These are phyloP conservation scores for Senna siamea DNA, from an alignment of 306 rosid species.

Conservation along the genomic window DNA sequence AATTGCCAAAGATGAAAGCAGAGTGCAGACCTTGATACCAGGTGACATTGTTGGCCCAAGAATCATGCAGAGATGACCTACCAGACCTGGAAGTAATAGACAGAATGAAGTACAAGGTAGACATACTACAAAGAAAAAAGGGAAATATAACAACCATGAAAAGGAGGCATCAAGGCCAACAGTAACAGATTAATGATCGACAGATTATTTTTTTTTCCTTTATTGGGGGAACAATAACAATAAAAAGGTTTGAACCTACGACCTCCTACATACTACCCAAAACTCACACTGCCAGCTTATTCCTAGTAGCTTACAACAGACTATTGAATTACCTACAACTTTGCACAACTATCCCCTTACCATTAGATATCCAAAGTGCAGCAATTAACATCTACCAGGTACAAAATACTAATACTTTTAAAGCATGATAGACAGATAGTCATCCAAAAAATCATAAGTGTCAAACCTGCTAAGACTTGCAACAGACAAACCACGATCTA, in stretches of 20 bases:
- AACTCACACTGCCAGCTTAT: background rate
- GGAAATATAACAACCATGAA: slow-evolving; percentile 18
- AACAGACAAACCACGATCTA: slow-evolving; percentile 74
- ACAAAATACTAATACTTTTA: slow-evolving; percentile 4
- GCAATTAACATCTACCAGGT: background rate
- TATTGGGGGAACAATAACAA: background rate
- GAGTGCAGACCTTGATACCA: slow-evolving; percentile 84
- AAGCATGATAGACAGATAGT: background rate
- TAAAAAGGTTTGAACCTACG: background rate
- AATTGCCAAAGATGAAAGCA: slow-evolving; percentile 33
- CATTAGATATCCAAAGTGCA: background rate
- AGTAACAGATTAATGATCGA: background rate
- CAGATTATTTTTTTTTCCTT: background rate
- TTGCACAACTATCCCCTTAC: slow-evolving; percentile 1
- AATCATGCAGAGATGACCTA: slow-evolving; percentile 71
- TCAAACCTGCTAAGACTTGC: slow-evolving; percentile 87
- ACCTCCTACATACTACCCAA: background rate
- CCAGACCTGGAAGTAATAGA: slow-evolving; percentile 75
- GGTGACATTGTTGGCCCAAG: slow-evolving; percentile 71
- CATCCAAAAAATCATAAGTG: background rate
- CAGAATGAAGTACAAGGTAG: slow-evolving; percentile 23
- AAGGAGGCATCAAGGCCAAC: background rate
- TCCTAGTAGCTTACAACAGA: background rate
- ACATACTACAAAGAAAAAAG: slow-evolving; percentile 5
- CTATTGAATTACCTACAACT: slow-evolving; percentile 3